Conservation (phyloP, 2,329 filamentous ascomycete genomes). For the Trichoderma gracile region DNA sequence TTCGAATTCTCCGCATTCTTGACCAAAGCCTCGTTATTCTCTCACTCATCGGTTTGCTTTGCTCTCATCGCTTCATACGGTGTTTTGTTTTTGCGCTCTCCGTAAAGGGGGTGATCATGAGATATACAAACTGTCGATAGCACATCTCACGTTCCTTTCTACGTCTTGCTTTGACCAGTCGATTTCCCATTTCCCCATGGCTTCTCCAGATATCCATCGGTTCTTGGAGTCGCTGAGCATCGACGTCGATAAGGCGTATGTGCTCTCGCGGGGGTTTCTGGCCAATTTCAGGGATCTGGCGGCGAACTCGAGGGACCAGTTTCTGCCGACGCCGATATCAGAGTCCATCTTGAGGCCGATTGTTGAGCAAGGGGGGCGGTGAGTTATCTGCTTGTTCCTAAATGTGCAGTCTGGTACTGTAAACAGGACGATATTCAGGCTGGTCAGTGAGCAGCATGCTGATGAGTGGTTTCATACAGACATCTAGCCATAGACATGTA, state of each 20-base stretch:
- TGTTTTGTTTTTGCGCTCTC: background rate
- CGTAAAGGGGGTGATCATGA: constrained; percentile 7
- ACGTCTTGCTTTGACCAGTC: background rate
- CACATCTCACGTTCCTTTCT: background rate
- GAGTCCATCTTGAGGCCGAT: constrained; percentile 57
- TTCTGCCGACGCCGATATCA: constrained; percentile 62
- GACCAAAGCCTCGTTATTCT: background rate
- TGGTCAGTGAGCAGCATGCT: constrained; percentile 7
- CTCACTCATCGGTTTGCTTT: background rate
- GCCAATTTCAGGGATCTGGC: constrained; percentile 52
- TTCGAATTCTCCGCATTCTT: too few relatives aligned
- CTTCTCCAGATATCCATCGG: constrained; percentile 35
- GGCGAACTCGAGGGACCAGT: constrained; percentile 55
- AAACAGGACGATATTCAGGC: background rate
- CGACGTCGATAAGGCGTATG: constrained; percentile 47
- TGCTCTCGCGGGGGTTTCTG: constrained; percentile 51
- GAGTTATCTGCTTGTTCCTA: constrained; percentile 36
- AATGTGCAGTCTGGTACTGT: background rate
- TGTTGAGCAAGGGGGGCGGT: constrained; percentile 49
- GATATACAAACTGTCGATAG: constrained; percentile 1
- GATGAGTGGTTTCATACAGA: constrained; percentile 39
- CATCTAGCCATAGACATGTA: constrained; percentile 67
- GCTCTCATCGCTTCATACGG: background rate
- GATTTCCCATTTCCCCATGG: constrained; percentile 32
- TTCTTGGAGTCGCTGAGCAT: constrained; percentile 56